Evolutionary conservation across 192 early-diverging fungal species (phyloP), one percentile per base, ranked within the genome.

Genomic region (Backusella circina): DNA sequence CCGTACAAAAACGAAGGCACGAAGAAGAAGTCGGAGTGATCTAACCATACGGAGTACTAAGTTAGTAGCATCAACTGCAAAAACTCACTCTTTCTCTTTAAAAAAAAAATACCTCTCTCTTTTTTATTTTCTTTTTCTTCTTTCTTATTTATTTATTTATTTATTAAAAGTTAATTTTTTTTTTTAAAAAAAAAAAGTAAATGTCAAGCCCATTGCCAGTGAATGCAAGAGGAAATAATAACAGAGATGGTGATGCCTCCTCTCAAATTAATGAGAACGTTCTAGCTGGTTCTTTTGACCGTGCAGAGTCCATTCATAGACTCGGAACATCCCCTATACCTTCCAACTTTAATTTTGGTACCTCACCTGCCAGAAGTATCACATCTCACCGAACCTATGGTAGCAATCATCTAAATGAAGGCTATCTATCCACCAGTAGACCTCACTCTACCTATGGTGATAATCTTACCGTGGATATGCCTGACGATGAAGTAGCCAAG

Each of bases 401-500:
- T 15, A 70, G 72, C 16, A 67, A 30, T n/a, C 0, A 30, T 7
- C 10, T 61, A 12, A 61, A 61, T 28, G 39, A 28, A 8, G 16
- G 30, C 16, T 6, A 15, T n/a, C n/a, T 68, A 21, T 70, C 69
- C 30, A 30, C 2, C 2, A 26, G n/a, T 26, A 70, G 69, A 47
- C 69, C 69, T 15, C 69, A 41, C 6, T 70, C 69, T 41, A 28
- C 41, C 13, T 70, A 47, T 47, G 41, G 41, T 15, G 69, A 70
- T 28, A 70, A 47, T 16, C 23, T 47, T 2, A 38, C 67, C 0
- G 67, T 68, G 1, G 83, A 88, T 57, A 80, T 88, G 41, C 86
- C 87, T 39, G 83, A 84, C 0, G 84, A 86, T 26, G 83, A 85
- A 61, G 84, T 82, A 15, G 90, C 90, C 1, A 86, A 88, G 74